phyloP scores from a whole-genome alignment of 257 asterid species.

The Ophiorrhiza pumila region DNA sequence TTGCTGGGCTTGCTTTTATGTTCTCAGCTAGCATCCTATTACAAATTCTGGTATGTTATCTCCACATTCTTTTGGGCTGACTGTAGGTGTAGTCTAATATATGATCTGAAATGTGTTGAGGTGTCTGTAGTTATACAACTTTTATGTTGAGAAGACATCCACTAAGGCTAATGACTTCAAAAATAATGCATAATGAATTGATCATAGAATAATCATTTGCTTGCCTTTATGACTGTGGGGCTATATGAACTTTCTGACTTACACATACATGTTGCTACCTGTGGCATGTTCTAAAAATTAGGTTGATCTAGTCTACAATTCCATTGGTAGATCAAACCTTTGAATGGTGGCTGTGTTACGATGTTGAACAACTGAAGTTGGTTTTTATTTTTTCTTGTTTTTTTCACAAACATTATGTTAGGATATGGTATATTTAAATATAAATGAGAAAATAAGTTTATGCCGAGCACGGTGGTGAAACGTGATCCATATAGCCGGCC shows the following conservation, averaged over 20 bases:
- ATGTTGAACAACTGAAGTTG: slow-evolving; percentile 1
- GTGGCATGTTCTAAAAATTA: background rate
- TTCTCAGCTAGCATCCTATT: slow-evolving; percentile 90
- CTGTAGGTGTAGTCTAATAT: background rate
- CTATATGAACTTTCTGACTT: background rate
- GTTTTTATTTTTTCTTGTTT: background rate
- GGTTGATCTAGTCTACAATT: background rate
- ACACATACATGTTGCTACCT: background rate
- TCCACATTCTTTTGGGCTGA: background rate
- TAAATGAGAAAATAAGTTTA: no score
- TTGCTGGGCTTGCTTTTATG: slow-evolving; percentile 99
- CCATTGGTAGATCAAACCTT: background rate
- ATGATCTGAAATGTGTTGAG: background rate
- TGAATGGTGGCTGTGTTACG: background rate
- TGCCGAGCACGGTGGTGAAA: no score
- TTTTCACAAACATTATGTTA: no score
- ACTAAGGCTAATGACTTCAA: background rate
- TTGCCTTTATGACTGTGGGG: background rate
- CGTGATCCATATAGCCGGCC: no score
- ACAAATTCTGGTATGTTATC: slow-evolving; percentile 75
- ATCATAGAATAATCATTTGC: background rate
- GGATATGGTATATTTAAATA: no score
- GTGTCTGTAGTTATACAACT: background rate
- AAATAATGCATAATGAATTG: background rate
- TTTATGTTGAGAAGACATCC: background rate